Percentiles rank a stretch among this genome's conserved stretches.
These are phyloP conservation scores for Prunella vulgaris DNA, from an alignment of 257 asterid genomes.

Conservation along the genomic window DNA sequence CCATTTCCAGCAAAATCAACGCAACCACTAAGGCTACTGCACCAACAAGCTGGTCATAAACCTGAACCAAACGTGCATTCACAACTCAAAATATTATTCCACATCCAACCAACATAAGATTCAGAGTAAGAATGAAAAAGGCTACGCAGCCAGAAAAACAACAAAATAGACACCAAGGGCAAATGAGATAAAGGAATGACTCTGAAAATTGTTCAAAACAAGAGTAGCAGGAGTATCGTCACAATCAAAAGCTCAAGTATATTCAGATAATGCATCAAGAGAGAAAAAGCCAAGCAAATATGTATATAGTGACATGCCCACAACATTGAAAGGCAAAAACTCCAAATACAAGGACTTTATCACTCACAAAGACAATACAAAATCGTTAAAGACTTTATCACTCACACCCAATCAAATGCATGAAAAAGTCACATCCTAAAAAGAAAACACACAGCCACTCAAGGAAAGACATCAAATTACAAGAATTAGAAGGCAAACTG, in stretches of 20 bases:
- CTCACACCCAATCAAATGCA: conserved; percentile 17
- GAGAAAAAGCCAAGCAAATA: background rate
- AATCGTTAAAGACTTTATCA: conserved; percentile 3
- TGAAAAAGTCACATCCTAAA: background rate
- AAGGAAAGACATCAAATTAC: background rate
- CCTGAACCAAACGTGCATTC: conserved; percentile 68
- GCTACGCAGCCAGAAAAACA: background rate
- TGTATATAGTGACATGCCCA: background rate
- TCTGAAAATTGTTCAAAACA: background rate
- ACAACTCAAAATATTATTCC: conserved; percentile 46
- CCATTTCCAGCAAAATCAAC: conserved; percentile 68
- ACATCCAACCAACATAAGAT: conserved; percentile 28
- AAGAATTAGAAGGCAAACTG: background rate
- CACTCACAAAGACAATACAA: background rate
- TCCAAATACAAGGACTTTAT: conserved; percentile 6
- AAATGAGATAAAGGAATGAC: background rate
- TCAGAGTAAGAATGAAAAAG: conserved; percentile 16
- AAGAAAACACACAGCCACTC: background rate
- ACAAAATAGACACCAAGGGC: conserved; percentile 5
- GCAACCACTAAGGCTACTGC: conserved; percentile 68
- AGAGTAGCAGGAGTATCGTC: background rate
- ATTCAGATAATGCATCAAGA: background rate
- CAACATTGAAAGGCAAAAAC: background rate
- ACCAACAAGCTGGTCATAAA: conserved; percentile 57
- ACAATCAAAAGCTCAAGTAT: background rate